A percentile compares a stretch with the other conserved stretches of the same genome.
These are phyloP conservation scores for Trapa incisa DNA, from an alignment of 345 rosid species.

Conservation along the genomic window DNA sequence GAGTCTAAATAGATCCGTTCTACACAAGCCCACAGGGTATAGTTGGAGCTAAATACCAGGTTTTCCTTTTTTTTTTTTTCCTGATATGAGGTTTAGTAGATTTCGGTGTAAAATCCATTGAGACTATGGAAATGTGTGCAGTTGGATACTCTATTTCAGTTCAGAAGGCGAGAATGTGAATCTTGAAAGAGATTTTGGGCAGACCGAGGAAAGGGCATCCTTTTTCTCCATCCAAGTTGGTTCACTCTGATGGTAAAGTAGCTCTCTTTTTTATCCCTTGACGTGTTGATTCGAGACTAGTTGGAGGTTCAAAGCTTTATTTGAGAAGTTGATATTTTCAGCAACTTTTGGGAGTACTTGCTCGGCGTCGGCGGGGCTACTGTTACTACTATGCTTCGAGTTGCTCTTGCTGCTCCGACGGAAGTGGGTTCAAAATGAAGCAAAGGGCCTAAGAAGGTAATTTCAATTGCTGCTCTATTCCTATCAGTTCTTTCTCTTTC, in stretches of 20 bases:
- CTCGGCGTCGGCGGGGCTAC: background rate
- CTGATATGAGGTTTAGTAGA: constrained; percentile 1
- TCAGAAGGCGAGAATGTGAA: constrained; percentile 25
- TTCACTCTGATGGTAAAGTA: constrained; percentile 14
- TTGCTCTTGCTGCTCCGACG: constrained; percentile 1
- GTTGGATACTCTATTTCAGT: background rate
- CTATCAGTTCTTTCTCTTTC: constrained; percentile 5
- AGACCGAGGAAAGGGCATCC: constrained; percentile 4
- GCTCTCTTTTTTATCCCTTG: background rate
- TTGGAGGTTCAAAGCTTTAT: background rate
- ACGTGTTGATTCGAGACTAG: background rate
- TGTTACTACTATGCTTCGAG: background rate
- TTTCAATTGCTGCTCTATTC: background rate
- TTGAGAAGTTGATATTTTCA: background rate
- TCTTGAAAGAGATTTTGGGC: constrained; percentile 13
- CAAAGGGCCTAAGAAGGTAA: constrained; percentile 2
- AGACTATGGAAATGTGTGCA: background rate
- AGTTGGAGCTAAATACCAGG: constrained; percentile 6
- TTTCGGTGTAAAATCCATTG: constrained; percentile 6
- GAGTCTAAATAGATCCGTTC: constrained; percentile 14
- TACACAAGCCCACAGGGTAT: constrained; percentile 5
- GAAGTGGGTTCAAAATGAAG: constrained; percentile 12
- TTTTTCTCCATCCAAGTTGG: constrained; percentile 2
- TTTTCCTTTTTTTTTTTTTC: constrained; percentile 2
- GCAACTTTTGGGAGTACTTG: background rate